phyloP scores from a whole-genome alignment of 257 asterid genomes.

The Nicotiana sylvestris region DNA sequence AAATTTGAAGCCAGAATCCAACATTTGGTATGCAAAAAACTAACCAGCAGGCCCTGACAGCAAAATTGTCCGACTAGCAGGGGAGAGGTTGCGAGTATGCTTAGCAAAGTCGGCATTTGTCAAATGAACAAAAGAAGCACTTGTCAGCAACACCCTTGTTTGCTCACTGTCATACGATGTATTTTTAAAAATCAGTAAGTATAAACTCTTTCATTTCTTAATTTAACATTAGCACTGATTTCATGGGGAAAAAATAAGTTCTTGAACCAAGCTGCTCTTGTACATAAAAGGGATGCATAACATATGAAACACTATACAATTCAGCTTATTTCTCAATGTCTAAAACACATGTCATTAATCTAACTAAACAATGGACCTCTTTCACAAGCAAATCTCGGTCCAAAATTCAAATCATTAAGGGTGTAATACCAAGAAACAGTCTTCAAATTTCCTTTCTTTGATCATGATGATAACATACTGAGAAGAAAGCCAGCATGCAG shows the following conservation, averaged over 20 bases:
- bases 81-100: slow-evolving; percentile 76
- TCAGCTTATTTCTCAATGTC: background rate
- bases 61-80: slow-evolving; percentile 78
- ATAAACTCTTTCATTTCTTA: background rate
- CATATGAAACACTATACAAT: background rate
- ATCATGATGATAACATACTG: background rate
- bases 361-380: background rate
- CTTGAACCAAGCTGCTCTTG: background rate
- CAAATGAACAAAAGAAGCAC: slow-evolving; percentile 76
- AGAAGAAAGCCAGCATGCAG: background rate
- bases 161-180: slow-evolving; percentile 43
- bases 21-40: background rate
- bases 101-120: slow-evolving; percentile 43
- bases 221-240: background rate
- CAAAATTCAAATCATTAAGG: background rate
- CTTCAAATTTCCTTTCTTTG: background rate
- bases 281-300: background rate
- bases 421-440: background rate
- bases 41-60: slow-evolving; percentile 84
- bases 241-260: background rate
- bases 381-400: background rate
- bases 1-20: background rate
- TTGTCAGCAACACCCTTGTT: slow-evolving; percentile 62
- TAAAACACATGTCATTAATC: background rate
- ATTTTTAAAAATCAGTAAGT: background rate